Conservation (phyloP, 2,329 filamentous ascomycete species). For the Endoconidiophora polonica region DNA sequence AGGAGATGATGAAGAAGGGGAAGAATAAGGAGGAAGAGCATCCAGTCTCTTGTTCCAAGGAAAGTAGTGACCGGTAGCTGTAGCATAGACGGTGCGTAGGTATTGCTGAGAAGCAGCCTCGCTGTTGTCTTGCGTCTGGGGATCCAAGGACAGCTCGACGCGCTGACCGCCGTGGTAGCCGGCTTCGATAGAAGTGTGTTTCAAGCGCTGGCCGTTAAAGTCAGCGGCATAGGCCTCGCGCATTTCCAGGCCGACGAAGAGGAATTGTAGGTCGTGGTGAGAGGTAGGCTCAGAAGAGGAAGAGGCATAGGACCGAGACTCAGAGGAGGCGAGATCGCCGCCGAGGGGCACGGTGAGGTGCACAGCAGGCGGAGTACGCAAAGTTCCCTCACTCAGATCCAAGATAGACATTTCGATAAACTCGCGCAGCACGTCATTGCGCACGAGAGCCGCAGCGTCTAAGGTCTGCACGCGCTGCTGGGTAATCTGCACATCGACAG, state of each 20-base stretch:
- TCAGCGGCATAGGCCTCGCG: constrained; percentile 23
- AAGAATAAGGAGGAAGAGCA: too few species aligned
- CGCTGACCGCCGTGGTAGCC: constrained; percentile 34
- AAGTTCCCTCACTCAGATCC: constrained; percentile 25
- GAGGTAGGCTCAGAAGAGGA: constrained; percentile 14
- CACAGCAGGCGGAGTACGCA: constrained; percentile 26
- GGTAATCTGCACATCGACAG: constrained; percentile 26
- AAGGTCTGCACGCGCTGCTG: constrained; percentile 18
- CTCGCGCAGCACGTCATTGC: constrained; percentile 18
- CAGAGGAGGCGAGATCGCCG: background rate
- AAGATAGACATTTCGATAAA: constrained; percentile 32
- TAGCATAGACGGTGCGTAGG: constrained; percentile 3
- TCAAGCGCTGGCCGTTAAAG: constrained; percentile 28
- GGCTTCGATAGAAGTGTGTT: constrained; percentile 35
- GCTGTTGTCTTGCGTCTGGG: constrained; percentile 11
- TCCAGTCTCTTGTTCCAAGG: constrained; percentile 7
- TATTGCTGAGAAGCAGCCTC: background rate
- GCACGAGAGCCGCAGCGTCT: background rate
- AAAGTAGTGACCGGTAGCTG: constrained; percentile 4
- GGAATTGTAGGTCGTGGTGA: constrained; percentile 18
- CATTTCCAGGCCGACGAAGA: constrained; percentile 36
- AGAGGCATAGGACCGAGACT: constrained; percentile 22
- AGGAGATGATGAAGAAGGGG: too few species aligned
- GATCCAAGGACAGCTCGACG: constrained; percentile 32
- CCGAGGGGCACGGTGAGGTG: constrained; percentile 29